Base-by-base conservation (phyloP, 1,139 yeast species). In the Pichia sp. region DNA sequence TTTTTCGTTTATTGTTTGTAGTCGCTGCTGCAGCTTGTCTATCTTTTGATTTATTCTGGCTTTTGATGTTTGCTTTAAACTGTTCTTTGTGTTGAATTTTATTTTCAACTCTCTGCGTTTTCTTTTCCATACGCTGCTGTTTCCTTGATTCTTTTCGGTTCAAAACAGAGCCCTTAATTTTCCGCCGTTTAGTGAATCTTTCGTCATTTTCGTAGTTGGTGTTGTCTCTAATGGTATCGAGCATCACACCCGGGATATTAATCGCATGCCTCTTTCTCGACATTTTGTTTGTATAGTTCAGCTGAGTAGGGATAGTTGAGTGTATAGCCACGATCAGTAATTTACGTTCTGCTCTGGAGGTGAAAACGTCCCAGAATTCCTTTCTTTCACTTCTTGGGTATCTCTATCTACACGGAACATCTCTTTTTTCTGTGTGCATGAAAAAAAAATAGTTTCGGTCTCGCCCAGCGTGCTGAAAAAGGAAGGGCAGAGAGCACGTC, bases 171-270 rank as follows among this genome's bases (percentile, higher is more conserved):
- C 69, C 67, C 69, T 69, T 75, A 61, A 73, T 72, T 59, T 67
- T 67, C 59, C 59, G 61, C 43, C 57, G 57, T 54, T 57, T 53
- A 10, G 57, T 54, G 51, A 70, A 73, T 36, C 75, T 62, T 53
- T 72, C 75, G 53, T 76, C 78, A 23, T 71, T 72, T 29, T 72
- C 77, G 40, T 56, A 52, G 19, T 67, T 75, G 19, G 76, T 80
- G 19, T 68, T 72, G 29, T 67, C 70, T 57, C 80, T 76, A 58
- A 88, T 77, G 65, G 84, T 85, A 60, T 87, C 93, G 52, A 88
- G 67, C 42, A 89, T 68, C 16, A 74, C 71, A 1, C 87, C 87
- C 0, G 96, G 96, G 30, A 88, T 73, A 57, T 83, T 76, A 51
- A 87, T 84, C 8, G 77, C 79, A 61, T 79, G 84, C 5, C 57